Evolutionary conservation across 805 yeast species (phyloP), one percentile per base, ranked within the genome.

Genomic region (Wickerhamomyces bisporus): DNA sequence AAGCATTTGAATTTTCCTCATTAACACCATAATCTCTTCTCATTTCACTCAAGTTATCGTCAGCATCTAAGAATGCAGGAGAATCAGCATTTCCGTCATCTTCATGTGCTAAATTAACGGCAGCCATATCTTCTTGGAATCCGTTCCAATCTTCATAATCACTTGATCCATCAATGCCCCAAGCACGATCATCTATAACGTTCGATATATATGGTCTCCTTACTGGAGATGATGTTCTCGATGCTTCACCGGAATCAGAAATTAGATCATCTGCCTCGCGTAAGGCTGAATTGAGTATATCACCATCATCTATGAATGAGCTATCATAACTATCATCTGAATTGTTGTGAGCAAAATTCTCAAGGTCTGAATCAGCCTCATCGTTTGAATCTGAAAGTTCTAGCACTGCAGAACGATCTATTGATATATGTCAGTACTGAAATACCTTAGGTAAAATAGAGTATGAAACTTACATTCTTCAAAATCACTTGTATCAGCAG

Each of bases 301-400:
- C 40, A 3, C 28, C 40, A 25, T 50, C 53, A 40, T 47, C 53
- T 18, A 49, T 36, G 23, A 49, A 49, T 3, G 30, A 39, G 18
- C 38, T 42, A 24, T 45, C n/a, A n/a, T n/a, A n/a, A n/a, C n/a
- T n/a, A n/a, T n/a, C n/a, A n/a, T n/a, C n/a, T n/a, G n/a, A n/a
- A n/a, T n/a, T n/a, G n/a, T n/a, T n/a, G n/a, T n/a, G n/a, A n/a
- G n/a, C n/a, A n/a, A n/a, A n/a, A n/a, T n/a, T n/a, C n/a, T n/a
- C n/a, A n/a, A n/a, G n/a, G n/a, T n/a, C 49, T 16, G 38, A 39
- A 10, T 35, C 44, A 12, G 10, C 23, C n/a, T 37, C 41, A 24
- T 21, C 26, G n/a, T n/a, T n/a, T n/a, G n/a, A n/a, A n/a, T n/a
- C n/a, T n/a, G n/a, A n/a, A n/a, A n/a, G n/a, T n/a, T n/a, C n/a